Base-by-base conservation (phyloP, 805 yeast genomes). In the Wickerhamiella australiensis region DNA sequence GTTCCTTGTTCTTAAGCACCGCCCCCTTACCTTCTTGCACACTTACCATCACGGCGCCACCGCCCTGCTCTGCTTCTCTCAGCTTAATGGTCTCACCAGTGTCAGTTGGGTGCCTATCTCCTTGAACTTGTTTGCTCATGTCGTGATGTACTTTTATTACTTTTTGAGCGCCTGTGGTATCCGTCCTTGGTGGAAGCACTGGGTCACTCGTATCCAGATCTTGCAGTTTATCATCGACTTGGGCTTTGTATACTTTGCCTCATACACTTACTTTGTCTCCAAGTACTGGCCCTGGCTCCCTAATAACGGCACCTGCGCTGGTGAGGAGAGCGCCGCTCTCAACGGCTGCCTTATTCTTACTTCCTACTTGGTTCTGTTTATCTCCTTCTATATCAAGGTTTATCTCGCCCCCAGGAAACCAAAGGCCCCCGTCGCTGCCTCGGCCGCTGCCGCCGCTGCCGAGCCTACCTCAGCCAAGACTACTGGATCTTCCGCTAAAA, bases 11-110 rank as follows among this genome's bases (percentile, higher is more conserved):
- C 74, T 90, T 64, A 85, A 86, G 70, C 82, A 85, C 73, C 92
- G 92, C 71, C 87, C 85, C 62, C 73, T 90, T 67, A 82, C 92
- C 54, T 92, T 90, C 64, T 74, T 90, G 65, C 98, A 90, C 68
- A 86, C 95, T 50, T 90, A 87, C 69, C 98, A 90, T 68, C 97
- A 90, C 63, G 98, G 98, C 56, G 96, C 97, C 53, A 90, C 98
- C 46, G 97, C 96, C 9, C 70, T 90, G 55, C 73, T 90, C 56
- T 90, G 97, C 69, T 90, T 79, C 77, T 84, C 94, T 44, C 97
- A 90, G 71, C 76, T 90, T 61, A 77, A 82, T 45, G 98, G 98
- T 52, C 71, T 73, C 55, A 90, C 97, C 41, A 73, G 96, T 1
- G 92, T 90, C 54, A 84, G 86, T 54, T 90, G 97, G 96, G 96